Conservation (phyloP, 192 early-diverging fungal genomes). For the Spinellus fusiger region DNA sequence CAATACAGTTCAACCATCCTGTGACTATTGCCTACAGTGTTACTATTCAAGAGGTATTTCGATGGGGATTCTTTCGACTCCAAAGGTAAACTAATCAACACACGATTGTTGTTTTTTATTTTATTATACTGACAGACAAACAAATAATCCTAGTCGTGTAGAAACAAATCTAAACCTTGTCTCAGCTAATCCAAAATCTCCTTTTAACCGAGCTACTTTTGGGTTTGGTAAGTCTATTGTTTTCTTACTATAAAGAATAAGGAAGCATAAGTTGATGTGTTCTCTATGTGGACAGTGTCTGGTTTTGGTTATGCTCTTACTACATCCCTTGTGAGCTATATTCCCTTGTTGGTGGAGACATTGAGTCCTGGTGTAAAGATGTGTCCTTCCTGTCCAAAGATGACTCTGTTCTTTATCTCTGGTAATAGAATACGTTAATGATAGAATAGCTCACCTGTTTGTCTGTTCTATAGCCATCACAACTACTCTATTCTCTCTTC, state of each 20-base stretch:
- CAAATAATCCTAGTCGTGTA: conserved; percentile 53
- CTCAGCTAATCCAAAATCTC: conserved; percentile 55
- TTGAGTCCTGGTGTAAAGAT: conserved; percentile 61
- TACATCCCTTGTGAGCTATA: conserved; percentile 62
- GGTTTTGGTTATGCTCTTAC: conserved; percentile 73
- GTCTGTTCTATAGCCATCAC: conserved; percentile 48
- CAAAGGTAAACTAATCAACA: conserved; percentile 30
- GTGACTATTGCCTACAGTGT: conserved; percentile 56
- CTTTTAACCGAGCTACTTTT: conserved; percentile 54
- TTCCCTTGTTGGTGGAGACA: conserved; percentile 61
- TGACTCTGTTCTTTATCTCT: conserved; percentile 59
- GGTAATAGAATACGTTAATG: conserved; percentile 35
- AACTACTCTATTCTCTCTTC: conserved; percentile 62
- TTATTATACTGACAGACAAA: neutral
- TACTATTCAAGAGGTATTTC: conserved; percentile 61
- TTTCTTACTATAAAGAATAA: neutral
- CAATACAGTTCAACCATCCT: conserved; percentile 31
- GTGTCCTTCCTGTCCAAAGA: conserved; percentile 56
- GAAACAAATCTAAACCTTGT: conserved; percentile 61
- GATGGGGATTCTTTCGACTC: conserved; percentile 57
- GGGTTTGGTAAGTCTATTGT: conserved; percentile 50
- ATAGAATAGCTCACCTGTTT: neutral
- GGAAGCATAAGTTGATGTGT: neutral
- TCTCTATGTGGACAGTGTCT: conserved; percentile 32
- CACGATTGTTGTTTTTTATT: neutral